Evolutionary conservation across 148 eudicot genomes (phyloP).

Genomic region (Dysphania ambrosioides): DNA sequence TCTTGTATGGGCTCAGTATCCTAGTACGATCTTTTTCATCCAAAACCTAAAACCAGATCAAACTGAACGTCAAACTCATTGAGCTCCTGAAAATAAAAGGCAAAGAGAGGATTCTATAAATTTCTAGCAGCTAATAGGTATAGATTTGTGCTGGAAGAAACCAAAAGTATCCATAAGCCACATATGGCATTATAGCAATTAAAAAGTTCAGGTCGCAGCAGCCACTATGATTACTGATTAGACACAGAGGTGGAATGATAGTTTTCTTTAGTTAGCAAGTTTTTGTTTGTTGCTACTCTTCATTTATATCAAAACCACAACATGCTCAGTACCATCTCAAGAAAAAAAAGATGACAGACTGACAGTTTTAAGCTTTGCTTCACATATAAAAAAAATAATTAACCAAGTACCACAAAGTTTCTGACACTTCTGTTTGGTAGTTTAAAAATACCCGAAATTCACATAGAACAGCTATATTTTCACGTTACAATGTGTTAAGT

Average conservation of each 20-base stretch:
- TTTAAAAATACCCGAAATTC: too few relatives aligned
- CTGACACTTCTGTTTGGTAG: too few relatives aligned
- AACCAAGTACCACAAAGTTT: too few relatives aligned
- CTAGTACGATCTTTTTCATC: conserved; percentile 51
- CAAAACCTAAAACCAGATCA: conserved; percentile 40
- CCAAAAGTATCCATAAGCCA: not conserved
- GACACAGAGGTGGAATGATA: too few relatives aligned
- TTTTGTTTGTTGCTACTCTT: not conserved
- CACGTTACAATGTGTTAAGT: too few relatives aligned
- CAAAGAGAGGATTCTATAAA: not conserved
- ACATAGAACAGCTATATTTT: too few relatives aligned
- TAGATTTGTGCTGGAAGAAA: too few relatives aligned
- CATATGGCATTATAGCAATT: not conserved
- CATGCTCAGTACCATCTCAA: not conserved
- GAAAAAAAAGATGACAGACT: too few relatives aligned
- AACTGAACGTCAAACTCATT: not conserved
- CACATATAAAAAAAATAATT: too few relatives aligned
- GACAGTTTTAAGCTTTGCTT: too few relatives aligned
- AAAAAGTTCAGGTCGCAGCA: not conserved
- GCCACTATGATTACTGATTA: not conserved
- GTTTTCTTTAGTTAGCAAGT: not conserved
- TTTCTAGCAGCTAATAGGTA: not conserved
- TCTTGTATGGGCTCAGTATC: conserved; percentile 66
- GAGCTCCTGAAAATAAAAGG: not conserved
- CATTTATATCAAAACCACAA: not conserved